Percentiles rank a stretch among this genome's conserved stretches.
Conservation (phyloP, 2,329 filamentous ascomycete species). For the Colletotrichum horii region DNA sequence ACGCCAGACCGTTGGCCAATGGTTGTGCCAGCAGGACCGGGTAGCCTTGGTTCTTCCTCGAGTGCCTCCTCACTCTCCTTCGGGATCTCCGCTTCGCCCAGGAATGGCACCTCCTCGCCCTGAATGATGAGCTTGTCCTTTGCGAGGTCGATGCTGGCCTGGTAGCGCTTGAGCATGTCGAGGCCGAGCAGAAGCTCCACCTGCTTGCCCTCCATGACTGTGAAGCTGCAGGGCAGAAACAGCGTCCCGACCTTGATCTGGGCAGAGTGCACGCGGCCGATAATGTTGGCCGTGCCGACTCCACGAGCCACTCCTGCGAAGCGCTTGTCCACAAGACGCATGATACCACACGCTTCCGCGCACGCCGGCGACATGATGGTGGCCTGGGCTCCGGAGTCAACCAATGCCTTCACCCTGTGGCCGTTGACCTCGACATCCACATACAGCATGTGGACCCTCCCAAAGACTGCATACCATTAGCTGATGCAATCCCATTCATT, state of each 20-base stretch:
- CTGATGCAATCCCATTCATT: neutral
- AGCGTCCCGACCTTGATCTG: constrained; percentile 91
- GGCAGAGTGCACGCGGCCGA: constrained; percentile 93
- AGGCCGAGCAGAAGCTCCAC: constrained; percentile 92
- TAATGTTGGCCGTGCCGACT: constrained; percentile 92
- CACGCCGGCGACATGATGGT: constrained; percentile 98
- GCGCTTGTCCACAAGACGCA: constrained; percentile 90
- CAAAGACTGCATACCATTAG: constrained; percentile 72
- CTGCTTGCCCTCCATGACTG: constrained; percentile 98
- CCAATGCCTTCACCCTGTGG: constrained; percentile 90
- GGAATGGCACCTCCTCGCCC: constrained; percentile 84
- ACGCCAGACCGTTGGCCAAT: constrained; percentile 86
- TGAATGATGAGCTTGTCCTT: constrained; percentile 88
- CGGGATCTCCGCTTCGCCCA: constrained; percentile 94
- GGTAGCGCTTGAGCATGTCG: constrained; percentile 96
- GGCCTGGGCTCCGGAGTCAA: constrained; percentile 95
- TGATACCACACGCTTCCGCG: constrained; percentile 91
- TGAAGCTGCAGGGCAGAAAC: constrained; percentile 93
- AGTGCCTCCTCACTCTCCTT: constrained; percentile 76
- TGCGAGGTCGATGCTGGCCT: constrained; percentile 87
- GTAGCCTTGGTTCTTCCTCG: constrained; percentile 81
- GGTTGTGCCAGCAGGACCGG: constrained; percentile 85
- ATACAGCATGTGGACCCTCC: constrained; percentile 94
- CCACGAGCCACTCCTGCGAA: constrained; percentile 92
- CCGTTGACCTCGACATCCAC: constrained; percentile 95